Evolutionary conservation across 2,329 filamentous ascomycete species (phyloP), one percentile per base, ranked within the genome.

Genomic region (Calonectria honghensis): DNA sequence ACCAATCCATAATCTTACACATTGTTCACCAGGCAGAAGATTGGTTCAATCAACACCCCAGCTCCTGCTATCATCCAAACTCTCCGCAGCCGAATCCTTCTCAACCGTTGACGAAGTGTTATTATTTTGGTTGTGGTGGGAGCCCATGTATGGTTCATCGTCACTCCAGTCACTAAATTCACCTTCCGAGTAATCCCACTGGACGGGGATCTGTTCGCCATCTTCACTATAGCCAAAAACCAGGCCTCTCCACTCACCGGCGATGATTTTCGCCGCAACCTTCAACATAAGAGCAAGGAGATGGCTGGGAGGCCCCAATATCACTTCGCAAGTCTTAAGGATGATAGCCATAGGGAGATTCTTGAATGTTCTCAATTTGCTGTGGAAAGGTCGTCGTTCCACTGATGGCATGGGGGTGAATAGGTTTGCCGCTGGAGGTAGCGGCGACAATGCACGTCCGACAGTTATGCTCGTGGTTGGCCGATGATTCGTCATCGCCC

Each of bases 291-390:
- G 87, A 32, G 91, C 89, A 45, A 98, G 90, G 2, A 98, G 89
- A 79, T 96, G 92, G 20, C 93, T 91, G 0, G 96, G 95, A n/a
- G 95, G 95, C 0, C 94, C 92, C 18, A 98, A 86, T 5, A 98
- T 89, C 37, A 97, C 89, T 67, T 94, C 92, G 76, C 91, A 93
- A 0, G 95, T 96, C 85, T 95, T 96, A 71, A 93, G 91, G 32
- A 98, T 90, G 37, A 98, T 90, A 4, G 92, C 90, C 66, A 91
- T 78, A 14, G 82, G 81, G 24, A 81, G 70, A 20, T 77, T 80
- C 65, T 76, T 80, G 20, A 80, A 77, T 11, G 75, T 72, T 51
- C 79, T 79, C n/a, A 82, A 32, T 35, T 70, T 79, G 70, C 73
- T 82, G 50, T 74, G 70, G 45, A 76, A 76, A 3, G 78, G 77